phyloP scores from a whole-genome alignment of 208 protist species.

The Acanthamoeba royreba region DNA sequence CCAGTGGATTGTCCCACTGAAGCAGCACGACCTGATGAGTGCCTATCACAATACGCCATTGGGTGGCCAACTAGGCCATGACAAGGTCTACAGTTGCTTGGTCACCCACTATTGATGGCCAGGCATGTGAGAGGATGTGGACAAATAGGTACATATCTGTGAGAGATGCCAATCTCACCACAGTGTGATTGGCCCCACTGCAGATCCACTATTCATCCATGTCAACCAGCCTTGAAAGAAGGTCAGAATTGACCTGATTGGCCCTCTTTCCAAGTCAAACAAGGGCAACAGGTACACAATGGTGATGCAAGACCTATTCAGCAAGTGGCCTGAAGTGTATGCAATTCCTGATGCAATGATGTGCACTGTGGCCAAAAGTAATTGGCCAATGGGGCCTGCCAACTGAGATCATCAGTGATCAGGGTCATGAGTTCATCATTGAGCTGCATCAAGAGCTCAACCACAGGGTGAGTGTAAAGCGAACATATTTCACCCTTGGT shows the following conservation, averaged over 20 bases:
- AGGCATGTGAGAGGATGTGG: neutral
- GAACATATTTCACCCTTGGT: neutral
- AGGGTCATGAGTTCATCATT: neutral
- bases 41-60: neutral
- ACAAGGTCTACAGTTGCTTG: neutral
- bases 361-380: neutral
- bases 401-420: neutral
- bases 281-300: neutral
- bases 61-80: neutral
- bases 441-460: neutral
- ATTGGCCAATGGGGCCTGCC: neutral
- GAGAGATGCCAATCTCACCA: neutral
- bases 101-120: neutral
- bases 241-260: neutral
- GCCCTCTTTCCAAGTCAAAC: neutral
- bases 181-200: neutral
- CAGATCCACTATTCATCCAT: neutral
- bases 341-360: neutral
- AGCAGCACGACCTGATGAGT: neutral
- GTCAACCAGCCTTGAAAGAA: neutral
- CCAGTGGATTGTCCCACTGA: too few species aligned
- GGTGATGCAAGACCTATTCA: neutral
- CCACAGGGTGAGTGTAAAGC: neutral
- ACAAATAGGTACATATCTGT: neutral
- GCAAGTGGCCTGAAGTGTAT: neutral